These are phyloP conservation scores for Phyllosticta capitalensis DNA, from an alignment of 2,329 filamentous ascomycete species.

Conservation along the genomic window DNA sequence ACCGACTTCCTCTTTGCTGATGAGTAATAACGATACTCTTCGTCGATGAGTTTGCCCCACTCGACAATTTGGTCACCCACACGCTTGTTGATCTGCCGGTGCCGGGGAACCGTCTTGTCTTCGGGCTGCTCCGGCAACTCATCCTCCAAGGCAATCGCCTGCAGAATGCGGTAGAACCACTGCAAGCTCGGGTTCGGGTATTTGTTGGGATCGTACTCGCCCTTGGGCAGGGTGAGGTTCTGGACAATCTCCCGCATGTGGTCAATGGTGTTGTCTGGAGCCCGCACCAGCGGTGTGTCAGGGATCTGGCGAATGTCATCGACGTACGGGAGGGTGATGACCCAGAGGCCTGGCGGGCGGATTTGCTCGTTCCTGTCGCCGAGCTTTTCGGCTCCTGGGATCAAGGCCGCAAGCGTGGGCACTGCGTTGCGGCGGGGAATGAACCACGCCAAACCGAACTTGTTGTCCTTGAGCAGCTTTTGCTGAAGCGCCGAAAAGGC, in stretches of 20 bases:
- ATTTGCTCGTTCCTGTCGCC: slow-evolving; percentile 57
- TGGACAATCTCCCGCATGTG: slow-evolving; percentile 75
- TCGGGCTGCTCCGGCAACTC: slow-evolving; percentile 65
- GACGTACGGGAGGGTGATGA: slow-evolving; percentile 77
- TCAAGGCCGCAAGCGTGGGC: slow-evolving; percentile 69
- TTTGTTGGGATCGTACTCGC: slow-evolving; percentile 69
- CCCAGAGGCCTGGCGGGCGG: slow-evolving; percentile 77
- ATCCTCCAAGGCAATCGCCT: slow-evolving; percentile 84
- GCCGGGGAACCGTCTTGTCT: slow-evolving; percentile 77
- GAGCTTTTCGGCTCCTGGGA: slow-evolving; percentile 60
- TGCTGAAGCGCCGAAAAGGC: slow-evolving; percentile 87
- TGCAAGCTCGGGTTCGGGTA: slow-evolving; percentile 87
- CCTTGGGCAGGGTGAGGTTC: slow-evolving; percentile 81
- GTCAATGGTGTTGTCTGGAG: slow-evolving; percentile 63
- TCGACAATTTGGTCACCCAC: slow-evolving; percentile 68
- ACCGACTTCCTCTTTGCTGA: slow-evolving; percentile 27
- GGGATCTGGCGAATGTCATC: slow-evolving; percentile 78
- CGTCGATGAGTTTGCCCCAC: slow-evolving; percentile 62
- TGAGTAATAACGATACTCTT: slow-evolving; percentile 38
- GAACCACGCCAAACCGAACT: slow-evolving; percentile 83
- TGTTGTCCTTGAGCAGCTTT: slow-evolving; percentile 69
- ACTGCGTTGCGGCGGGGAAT: slow-evolving; percentile 71
- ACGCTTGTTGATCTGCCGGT: slow-evolving; percentile 80
- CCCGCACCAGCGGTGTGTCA: slow-evolving; percentile 39
- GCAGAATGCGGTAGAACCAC: slow-evolving; percentile 94